Conservation (phyloP, 2,329 filamentous ascomycete species). For the Cryphonectria radicalis region DNA sequence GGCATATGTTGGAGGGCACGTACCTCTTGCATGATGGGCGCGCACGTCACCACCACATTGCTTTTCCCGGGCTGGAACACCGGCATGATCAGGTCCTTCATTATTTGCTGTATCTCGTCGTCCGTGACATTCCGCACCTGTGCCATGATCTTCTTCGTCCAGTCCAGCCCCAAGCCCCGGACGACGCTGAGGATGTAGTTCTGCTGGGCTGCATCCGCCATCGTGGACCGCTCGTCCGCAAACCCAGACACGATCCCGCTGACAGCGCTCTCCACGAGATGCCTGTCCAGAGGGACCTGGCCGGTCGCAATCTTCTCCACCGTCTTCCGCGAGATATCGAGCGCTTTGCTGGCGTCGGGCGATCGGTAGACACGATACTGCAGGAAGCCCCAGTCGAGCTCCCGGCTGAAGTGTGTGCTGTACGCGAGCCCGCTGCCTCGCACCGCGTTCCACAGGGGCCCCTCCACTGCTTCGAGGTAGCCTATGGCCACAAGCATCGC, state of each 20-base stretch:
- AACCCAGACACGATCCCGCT: slow-evolving; percentile 85
- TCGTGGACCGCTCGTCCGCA: slow-evolving; percentile 86
- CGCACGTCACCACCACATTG: slow-evolving; percentile 88
- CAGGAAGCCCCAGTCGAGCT: slow-evolving; percentile 77
- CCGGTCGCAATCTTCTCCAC: slow-evolving; percentile 77
- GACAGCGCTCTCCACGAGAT: slow-evolving; percentile 87
- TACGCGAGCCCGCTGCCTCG: slow-evolving; percentile 94
- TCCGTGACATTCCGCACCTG: slow-evolving; percentile 76
- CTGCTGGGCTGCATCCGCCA: slow-evolving; percentile 78
- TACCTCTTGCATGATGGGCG: slow-evolving; percentile 83
- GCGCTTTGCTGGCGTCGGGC: slow-evolving; percentile 86
- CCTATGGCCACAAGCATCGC: slow-evolving; percentile 85
- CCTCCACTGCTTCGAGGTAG: slow-evolving; percentile 92
- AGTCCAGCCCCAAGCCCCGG: slow-evolving; percentile 74
- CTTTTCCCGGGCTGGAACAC: slow-evolving; percentile 80
- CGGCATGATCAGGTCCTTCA: slow-evolving; percentile 76
- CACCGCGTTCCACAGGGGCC: slow-evolving; percentile 90
- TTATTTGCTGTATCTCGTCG: slow-evolving; percentile 75
- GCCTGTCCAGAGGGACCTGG: slow-evolving; percentile 71
- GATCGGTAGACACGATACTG: slow-evolving; percentile 89
- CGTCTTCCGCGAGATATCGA: slow-evolving; percentile 73
- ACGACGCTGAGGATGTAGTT: slow-evolving; percentile 86
- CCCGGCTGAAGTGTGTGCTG: slow-evolving; percentile 77
- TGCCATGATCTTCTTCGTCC: slow-evolving; percentile 75
- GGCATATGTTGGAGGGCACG: slow-evolving; percentile 39